Base-by-base conservation (phyloP, 495 filamentous ascomycete genomes). In the Penicillium psychrofluorescens region DNA sequence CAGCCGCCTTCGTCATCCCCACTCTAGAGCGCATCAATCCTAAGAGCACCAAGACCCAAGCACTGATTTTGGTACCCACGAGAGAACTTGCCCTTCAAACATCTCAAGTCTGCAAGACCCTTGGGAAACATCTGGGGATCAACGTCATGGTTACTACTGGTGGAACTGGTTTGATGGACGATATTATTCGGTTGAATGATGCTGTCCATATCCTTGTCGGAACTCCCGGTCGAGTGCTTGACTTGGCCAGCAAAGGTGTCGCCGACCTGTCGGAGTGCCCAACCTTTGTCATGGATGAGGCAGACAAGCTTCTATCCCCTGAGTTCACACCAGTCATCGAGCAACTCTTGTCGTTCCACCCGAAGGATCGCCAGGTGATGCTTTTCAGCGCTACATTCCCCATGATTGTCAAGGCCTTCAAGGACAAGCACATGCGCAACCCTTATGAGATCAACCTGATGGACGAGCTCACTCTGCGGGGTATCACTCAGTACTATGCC, bases 61-160 rank as follows among this genome's bases (percentile, higher is more conserved):
- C 88, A 45, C 76, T 99, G 43, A 95, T 99, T 49, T 78, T 99
- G 28, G 92, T 99, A 34, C 92, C 92, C 13, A 99, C 92, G 34
- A 70, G 92, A 80, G 92, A 99, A 68, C 75, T 99, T 47, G 94
- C 94, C n/a, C 80, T 99, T 56, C 92, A 99, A 64, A 97, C 92
- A 46, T 97, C 92, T 32, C 94, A 97, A 59, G 92, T 99, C 35
- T 97, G 92, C 77, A 97, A 96, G 71, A 97, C 84, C 12, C 79
- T 99, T 22, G 92, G 92, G 29, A 96, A 96, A 61, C 89, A 99
- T 61, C 80, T 99, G 5, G 88, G 88, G 30, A 78, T 99, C 62
- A 97, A 97, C 58, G 91, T 99, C 56, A 97, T 99, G 94, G 92
- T 97, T 38, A 95, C 89, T 8, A 99, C 94, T 22, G 92, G 92